These are phyloP conservation scores for Vickermania ingenoplastis DNA, from an alignment of 208 protist genomes.

Conservation along the genomic window DNA sequence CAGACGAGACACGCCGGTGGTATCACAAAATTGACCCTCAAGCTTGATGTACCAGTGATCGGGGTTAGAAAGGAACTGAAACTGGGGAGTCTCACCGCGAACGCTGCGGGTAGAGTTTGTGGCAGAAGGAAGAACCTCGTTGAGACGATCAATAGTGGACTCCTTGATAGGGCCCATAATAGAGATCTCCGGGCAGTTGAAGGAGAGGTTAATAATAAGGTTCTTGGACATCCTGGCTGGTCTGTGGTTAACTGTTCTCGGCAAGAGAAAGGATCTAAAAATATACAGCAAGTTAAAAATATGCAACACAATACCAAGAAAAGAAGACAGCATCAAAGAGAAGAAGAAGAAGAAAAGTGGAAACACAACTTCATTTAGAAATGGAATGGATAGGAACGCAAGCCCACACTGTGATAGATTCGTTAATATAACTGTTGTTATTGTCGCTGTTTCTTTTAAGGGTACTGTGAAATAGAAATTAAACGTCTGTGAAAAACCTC, in stretches of 20 bases:
- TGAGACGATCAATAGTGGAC: constrained; percentile 77
- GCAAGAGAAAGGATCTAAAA: background rate
- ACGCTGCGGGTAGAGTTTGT: constrained; percentile 75
- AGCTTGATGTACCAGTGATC: constrained; percentile 80
- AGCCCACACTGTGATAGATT: too few relatives aligned
- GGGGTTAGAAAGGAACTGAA: constrained; percentile 65
- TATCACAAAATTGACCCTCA: constrained; percentile 75
- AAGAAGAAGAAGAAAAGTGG: constrained; percentile 4
- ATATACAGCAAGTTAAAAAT: background rate
- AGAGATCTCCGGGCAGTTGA: constrained; percentile 77
- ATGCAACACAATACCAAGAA: background rate
- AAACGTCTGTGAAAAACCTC: too few relatives aligned
- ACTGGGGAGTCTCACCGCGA: constrained; percentile 41
- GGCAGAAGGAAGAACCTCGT: constrained; percentile 59
- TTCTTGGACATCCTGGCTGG: constrained; percentile 42
- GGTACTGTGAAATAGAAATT: too few relatives aligned
- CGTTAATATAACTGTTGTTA: too few relatives aligned
- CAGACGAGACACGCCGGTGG: constrained; percentile 61
- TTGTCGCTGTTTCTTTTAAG: too few relatives aligned
- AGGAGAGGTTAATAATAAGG: constrained; percentile 70
- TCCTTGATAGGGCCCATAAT: constrained; percentile 82
- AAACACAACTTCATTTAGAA: background rate
- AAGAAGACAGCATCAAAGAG: background rate
- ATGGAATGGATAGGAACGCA: too few relatives aligned
- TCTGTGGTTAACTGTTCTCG: constrained; percentile 1